A percentile compares a stretch with the other conserved stretches of the same genome.
These are phyloP conservation scores for Arachis monticola DNA, from an alignment of 331 rosid species.

Conservation along the genomic window DNA sequence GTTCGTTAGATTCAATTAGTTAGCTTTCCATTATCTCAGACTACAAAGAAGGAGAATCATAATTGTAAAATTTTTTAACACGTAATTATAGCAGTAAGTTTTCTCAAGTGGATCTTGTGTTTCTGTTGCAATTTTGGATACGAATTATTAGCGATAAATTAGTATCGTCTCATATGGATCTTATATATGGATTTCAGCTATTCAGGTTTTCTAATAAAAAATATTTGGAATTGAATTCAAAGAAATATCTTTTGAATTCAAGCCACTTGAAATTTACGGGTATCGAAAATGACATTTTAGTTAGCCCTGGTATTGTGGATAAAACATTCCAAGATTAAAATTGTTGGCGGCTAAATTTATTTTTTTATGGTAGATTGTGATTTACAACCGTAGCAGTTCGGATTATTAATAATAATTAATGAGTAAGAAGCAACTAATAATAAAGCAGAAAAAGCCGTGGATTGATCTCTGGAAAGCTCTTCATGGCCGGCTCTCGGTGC, in stretches of 20 bases:
- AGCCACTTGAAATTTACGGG: not conserved
- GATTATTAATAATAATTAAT: not conserved
- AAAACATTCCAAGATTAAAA: too few relatives aligned
- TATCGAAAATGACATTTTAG: not conserved
- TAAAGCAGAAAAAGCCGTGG: too few relatives aligned
- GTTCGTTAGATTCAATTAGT: constrained; percentile 40
- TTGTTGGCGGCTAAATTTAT: too few relatives aligned
- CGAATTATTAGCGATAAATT: not conserved
- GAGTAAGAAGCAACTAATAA: not conserved
- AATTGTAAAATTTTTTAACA: constrained; percentile 40
- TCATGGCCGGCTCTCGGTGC: too few relatives aligned
- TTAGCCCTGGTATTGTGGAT: too few relatives aligned
- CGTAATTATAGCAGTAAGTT: constrained; percentile 39
- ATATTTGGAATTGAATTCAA: not conserved
- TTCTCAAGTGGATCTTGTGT: constrained; percentile 1
- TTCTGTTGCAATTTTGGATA: constrained; percentile 1
- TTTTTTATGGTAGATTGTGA: too few relatives aligned
- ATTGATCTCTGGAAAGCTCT: too few relatives aligned
- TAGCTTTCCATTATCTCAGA: constrained; percentile 25
- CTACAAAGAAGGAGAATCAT: not conserved
- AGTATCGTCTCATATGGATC: too few relatives aligned
- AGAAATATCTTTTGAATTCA: not conserved
- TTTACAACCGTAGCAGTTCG: too few relatives aligned
- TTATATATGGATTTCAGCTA: not conserved
- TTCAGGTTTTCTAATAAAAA: not conserved